phyloP scores from a whole-genome alignment of 371 early-diverging fungal species.

The Apophysomyces sp. region DNA sequence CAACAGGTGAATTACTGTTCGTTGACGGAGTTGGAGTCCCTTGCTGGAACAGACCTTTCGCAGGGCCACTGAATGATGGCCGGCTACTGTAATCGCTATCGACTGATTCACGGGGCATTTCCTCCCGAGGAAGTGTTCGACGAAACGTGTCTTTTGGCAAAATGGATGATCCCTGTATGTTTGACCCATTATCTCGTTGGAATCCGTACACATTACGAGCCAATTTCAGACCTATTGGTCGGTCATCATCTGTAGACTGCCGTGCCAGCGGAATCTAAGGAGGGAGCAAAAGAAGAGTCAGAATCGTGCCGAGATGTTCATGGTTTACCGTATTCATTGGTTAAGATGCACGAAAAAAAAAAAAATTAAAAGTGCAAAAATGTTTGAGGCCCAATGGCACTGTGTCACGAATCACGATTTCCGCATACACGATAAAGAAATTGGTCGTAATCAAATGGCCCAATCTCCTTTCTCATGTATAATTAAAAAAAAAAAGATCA shows the following conservation, averaged over 20 bases:
- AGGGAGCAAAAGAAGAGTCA: neutral
- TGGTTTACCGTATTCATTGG: neutral
- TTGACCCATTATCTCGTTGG: neutral
- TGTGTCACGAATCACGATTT: neutral
- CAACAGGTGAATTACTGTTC: constrained; percentile 22
- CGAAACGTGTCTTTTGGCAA: neutral
- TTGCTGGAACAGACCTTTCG: neutral
- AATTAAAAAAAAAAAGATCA: neutral
- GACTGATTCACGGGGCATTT: constrained; percentile 4
- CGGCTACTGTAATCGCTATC: constrained; percentile 5
- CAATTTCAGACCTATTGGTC: constrained; percentile 24
- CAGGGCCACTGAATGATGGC: neutral
- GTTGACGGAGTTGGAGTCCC: constrained; percentile 4
- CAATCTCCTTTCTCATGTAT: neutral
- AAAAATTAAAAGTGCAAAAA: neutral
- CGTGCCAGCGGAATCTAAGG: constrained; percentile 20
- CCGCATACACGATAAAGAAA: neutral
- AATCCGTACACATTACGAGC: constrained; percentile 9
- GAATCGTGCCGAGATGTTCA: neutral
- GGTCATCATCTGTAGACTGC: constrained; percentile 21
- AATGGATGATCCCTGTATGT: neutral
- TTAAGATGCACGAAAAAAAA: neutral
- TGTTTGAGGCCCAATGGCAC: neutral
- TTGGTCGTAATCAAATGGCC: neutral
- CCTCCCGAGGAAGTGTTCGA: neutral